A percentile compares a stretch with the other conserved stretches of the same genome.
Conservation (phyloP, 2,329 filamentous ascomycete genomes). For the Claviceps purpurea region DNA sequence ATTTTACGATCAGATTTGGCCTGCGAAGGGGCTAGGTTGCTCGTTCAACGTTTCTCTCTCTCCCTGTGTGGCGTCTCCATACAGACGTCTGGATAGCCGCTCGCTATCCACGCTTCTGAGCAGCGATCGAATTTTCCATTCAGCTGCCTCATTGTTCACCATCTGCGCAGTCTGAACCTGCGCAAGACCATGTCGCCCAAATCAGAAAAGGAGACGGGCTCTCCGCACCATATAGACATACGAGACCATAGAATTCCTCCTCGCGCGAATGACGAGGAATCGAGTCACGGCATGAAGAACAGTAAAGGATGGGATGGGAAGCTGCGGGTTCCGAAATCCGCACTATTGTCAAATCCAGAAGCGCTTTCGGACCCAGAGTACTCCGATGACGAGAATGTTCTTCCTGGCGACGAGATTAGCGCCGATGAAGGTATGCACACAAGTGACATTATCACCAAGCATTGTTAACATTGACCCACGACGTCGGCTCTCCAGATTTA, state of each 20-base stretch:
- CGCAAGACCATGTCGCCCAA: conserved; percentile 13
- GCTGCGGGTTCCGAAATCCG: conserved; percentile 52
- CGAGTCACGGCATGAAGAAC: conserved; percentile 37
- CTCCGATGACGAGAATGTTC: conserved; percentile 55
- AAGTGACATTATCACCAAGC: background rate
- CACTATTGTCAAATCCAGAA: conserved; percentile 60
- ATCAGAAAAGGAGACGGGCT: conserved; percentile 23
- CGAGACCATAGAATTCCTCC: conserved; percentile 28
- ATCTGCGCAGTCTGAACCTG: background rate
- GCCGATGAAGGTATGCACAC: conserved; percentile 60
- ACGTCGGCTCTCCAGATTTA: conserved; percentile 31
- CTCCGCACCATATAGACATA: conserved; percentile 35
- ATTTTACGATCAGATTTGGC: background rate
- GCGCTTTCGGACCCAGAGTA: conserved; percentile 76
- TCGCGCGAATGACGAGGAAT: conserved; percentile 23
- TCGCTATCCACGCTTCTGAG: background rate
- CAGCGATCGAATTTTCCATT: background rate
- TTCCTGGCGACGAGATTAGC: conserved; percentile 60
- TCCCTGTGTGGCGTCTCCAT: background rate
- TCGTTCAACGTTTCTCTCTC: background rate
- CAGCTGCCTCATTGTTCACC: background rate
- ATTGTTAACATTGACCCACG: conserved; percentile 7
- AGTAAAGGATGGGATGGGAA: conserved; percentile 76
- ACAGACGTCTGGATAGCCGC: background rate
- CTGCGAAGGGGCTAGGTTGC: background rate